Percentiles rank a stretch among this genome's conserved stretches.
Conservation (phyloP, 1,284 basidiomycete genomes). For the Kalmanozyma brasiliensis region DNA sequence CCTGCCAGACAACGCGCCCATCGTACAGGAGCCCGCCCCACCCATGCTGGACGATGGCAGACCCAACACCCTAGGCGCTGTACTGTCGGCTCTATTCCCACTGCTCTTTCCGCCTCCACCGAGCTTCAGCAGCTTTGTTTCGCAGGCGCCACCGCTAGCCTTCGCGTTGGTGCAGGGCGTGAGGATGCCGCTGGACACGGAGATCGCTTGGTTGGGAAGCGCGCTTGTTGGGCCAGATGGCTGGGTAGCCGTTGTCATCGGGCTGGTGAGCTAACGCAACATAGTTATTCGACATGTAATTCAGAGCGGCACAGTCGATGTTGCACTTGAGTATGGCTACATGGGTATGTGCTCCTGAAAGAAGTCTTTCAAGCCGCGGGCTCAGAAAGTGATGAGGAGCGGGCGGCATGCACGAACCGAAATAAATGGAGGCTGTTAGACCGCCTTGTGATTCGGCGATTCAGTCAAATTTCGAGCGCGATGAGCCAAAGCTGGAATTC, state of each 20-base stretch:
- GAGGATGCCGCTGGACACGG: constrained; percentile 82
- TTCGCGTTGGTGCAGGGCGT: constrained; percentile 85
- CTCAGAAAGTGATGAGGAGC: too few relatives aligned
- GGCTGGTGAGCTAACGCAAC: constrained; percentile 13
- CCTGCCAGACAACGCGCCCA: constrained; percentile 84
- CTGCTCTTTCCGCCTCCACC: constrained; percentile 70
- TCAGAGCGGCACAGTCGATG: background rate
- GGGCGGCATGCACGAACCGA: too few relatives aligned
- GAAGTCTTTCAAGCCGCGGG: too few relatives aligned
- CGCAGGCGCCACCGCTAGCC: constrained; percentile 67
- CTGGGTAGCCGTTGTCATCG: constrained; percentile 72
- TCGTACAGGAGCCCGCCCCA: constrained; percentile 86
- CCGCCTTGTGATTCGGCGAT: constrained; percentile 9
- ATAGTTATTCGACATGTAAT: background rate
- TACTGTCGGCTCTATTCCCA: constrained; percentile 69
- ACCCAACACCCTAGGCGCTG: constrained; percentile 69
- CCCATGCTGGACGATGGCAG: constrained; percentile 71
- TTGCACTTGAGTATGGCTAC: too few relatives aligned
- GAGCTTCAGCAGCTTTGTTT: constrained; percentile 45
- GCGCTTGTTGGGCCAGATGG: constrained; percentile 91
- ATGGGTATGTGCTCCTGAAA: too few relatives aligned
- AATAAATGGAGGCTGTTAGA: background rate
- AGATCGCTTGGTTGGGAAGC: constrained; percentile 90
- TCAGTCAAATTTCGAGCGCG: constrained; percentile 1
- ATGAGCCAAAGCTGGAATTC: constrained; percentile 7